Evolutionary conservation across 2,329 filamentous ascomycete species (phyloP).

Genomic region (Chrysoporthe austroafricana): DNA sequence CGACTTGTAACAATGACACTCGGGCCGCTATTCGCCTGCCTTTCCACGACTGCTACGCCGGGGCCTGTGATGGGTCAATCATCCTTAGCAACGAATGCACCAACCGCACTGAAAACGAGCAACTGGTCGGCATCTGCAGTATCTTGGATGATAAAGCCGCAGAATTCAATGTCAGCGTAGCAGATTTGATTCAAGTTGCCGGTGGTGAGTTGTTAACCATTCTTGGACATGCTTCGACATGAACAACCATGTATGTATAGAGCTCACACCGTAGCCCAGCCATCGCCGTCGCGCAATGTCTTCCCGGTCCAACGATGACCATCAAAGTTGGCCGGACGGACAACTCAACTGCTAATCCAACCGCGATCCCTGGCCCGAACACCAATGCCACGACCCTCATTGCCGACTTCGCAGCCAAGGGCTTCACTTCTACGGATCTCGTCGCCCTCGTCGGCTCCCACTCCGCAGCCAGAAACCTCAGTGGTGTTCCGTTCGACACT

Average conservation of each 20-base stretch:
- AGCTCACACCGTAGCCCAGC: slow-evolving; percentile 26
- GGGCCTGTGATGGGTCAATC: slow-evolving; percentile 36
- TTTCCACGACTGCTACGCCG: slow-evolving; percentile 39
- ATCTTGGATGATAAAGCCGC: slow-evolving; percentile 33
- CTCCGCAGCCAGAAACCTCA: slow-evolving; percentile 33
- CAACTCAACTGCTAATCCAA: slow-evolving; percentile 32
- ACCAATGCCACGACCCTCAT: slow-evolving; percentile 31
- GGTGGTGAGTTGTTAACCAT: slow-evolving; percentile 31
- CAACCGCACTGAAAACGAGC: slow-evolving; percentile 34
- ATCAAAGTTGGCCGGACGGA: slow-evolving; percentile 35
- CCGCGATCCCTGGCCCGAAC: slow-evolving; percentile 31
- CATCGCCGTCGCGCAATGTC: slow-evolving; percentile 32
- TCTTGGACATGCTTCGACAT: neutral
- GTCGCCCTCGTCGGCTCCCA: slow-evolving; percentile 36
- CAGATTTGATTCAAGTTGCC: slow-evolving; percentile 38
- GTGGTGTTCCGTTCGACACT: slow-evolving; percentile 32
- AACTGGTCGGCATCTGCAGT: slow-evolving; percentile 34
- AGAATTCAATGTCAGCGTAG: slow-evolving; percentile 33
- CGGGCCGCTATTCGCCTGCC: slow-evolving; percentile 35
- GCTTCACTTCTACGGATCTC: slow-evolving; percentile 34
- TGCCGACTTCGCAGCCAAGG: slow-evolving; percentile 33
- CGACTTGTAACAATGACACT: slow-evolving; percentile 34
- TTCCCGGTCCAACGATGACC: slow-evolving; percentile 31
- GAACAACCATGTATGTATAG: no score
- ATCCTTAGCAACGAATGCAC: slow-evolving; percentile 37